Evolutionary conservation across 495 filamentous ascomycete genomes (phyloP), one percentile per base, ranked within the genome.

Genomic region (Tuber microsphaerosporum): DNA sequence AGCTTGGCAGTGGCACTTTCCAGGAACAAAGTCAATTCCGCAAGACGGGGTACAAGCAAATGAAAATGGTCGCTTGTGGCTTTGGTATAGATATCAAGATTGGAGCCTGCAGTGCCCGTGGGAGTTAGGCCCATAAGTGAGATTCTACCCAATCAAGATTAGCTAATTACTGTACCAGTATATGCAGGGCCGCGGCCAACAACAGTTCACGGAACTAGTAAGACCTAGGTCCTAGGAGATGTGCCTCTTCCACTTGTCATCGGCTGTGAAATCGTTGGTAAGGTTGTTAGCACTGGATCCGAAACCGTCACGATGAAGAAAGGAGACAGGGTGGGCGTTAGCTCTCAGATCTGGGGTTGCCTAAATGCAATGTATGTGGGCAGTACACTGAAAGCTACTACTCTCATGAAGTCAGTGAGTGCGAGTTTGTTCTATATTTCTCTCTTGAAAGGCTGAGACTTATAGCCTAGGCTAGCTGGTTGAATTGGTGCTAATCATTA

Each of bases 371-470:
- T 84, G 87, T 88, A 75, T 92, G 90, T 86, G 89, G 88, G 80
- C 86, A 87, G 83, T 89, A 89, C 71, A 91, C 94, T 75, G 92
- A 94, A 85, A 93, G 91, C 81, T 94, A 93, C 82, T 94, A 92
- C 85, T 89, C 85, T 91, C 65, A 41, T 41, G 82, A 86, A 75
- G 86, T 90, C 79, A 84, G 85, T 84, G 77, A 74, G 48, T 56
- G 8, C 22, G 22, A 17, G 37, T 61, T 0, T 26, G 26, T 26
- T n/a, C 34, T 56, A n/a, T 56, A 56, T 26, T 22, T 56, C 48
- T 56, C 1, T 6, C 48, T 56, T 26, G 22, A 12, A 26, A 56
- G 0, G 9, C 12, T 43, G 42, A 12, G 42, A 10, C 9, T 43
- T 26, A 56, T n/a, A n/a, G 10, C 10, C 8, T 2, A 10, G 48